Evolutionary conservation across 2,329 filamentous ascomycete species (phyloP).

Genomic region (Aspergillus felis): DNA sequence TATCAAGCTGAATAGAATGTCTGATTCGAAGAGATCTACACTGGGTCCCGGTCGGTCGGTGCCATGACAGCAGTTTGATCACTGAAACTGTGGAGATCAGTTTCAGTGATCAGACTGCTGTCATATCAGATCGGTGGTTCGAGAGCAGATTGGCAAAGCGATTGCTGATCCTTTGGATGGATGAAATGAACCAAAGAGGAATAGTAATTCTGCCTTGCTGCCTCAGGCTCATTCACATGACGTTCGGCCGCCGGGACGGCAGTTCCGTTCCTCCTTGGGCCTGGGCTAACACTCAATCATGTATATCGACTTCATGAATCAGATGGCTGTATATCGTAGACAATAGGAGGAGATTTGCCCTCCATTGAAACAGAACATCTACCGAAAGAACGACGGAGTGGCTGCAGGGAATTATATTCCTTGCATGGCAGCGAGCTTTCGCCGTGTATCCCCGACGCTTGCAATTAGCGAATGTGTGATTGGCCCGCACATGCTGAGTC

Average conservation of each 20-base stretch:
- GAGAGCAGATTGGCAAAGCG: background rate
- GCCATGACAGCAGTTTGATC: background rate
- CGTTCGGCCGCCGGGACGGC: background rate
- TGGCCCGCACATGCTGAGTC: constrained; percentile 27
- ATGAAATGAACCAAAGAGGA: background rate
- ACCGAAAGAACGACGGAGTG: background rate
- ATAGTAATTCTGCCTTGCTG: background rate
- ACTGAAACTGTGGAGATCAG: too few relatives aligned
- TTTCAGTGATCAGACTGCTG: too few relatives aligned
- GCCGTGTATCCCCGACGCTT: constrained; percentile 39
- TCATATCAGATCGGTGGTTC: background rate
- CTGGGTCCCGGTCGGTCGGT: background rate
- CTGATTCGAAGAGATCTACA: background rate
- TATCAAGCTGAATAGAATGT: too few relatives aligned
- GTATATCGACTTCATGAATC: background rate
- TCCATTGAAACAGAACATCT: background rate
- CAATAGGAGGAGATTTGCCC: background rate
- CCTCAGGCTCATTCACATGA: constrained; percentile 1
- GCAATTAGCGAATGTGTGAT: constrained; percentile 32
- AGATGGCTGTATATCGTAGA: background rate
- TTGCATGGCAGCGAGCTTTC: constrained; percentile 1
- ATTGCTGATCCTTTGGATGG: background rate
- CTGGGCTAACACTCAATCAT: background rate
- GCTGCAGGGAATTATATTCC: constrained; percentile 10
- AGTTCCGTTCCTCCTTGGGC: background rate